phyloP scores from a whole-genome alignment of 441 rosid species.

The Gossypium davidsonii region DNA sequence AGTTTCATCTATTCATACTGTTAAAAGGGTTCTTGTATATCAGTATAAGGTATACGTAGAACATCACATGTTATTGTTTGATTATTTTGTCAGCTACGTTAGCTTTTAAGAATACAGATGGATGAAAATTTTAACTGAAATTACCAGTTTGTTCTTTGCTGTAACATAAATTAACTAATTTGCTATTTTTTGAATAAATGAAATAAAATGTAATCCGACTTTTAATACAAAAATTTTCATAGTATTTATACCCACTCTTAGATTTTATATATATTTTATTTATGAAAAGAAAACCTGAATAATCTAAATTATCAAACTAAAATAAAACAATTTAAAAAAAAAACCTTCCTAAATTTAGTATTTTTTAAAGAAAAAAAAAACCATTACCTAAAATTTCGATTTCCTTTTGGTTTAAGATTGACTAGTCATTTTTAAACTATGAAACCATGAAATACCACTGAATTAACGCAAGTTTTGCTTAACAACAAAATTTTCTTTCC shows the following conservation, averaged over 20 bases:
- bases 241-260: background rate
- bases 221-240: background rate
- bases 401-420: constrained; percentile 13
- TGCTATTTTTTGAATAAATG: too few species aligned
- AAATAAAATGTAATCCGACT: too few species aligned
- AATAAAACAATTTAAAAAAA: background rate
- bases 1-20: too few species aligned
- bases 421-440: background rate
- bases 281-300: background rate
- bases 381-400: background rate
- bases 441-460: background rate
- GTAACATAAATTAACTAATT: too few species aligned
- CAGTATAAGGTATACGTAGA: too few species aligned
- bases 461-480: constrained; percentile 28
- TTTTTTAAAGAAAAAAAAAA: background rate
- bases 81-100: too few species aligned
- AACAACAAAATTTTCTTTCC: constrained; percentile 17
- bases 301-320: background rate
- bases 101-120: too few species aligned
- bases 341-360: background rate
- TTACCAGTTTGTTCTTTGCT: too few species aligned
- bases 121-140: too few species aligned
- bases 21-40: too few species aligned
- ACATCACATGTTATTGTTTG: too few species aligned
- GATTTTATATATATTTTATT: background rate